Base-by-base conservation (phyloP, 345 rosid genomes). In the Theobroma cacao region DNA sequence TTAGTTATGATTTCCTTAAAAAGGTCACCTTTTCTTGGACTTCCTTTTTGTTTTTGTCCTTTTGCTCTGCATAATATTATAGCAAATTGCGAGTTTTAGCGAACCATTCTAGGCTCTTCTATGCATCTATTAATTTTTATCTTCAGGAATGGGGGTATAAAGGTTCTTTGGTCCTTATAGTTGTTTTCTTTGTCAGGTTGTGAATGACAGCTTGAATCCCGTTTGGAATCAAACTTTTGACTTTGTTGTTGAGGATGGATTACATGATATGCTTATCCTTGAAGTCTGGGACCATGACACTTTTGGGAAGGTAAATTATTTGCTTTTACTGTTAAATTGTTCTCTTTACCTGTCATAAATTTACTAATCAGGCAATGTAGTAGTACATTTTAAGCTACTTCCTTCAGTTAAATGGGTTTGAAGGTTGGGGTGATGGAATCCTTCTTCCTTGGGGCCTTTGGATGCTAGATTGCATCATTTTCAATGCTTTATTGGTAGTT, bases 141-240 rank as follows among this genome's bases (percentile, higher is more conserved):
- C 0, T 0, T 75, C 41, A 17, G 20, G 41, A 47, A 31, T 30
- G 14, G 14, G 73, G 18, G 40, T 36, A 18, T 47, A 70, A 48
- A 18, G 59, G 30, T 60, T 75, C 26, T 22, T 75, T 61, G 61
- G 73, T 64, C 38, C 59, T 76, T 53, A 53, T 40, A 34, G 0
- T 69, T 30, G 60, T 70, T 72, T 78, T 77, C 45, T 75, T 69
- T 72, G 72, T 74, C 87, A 97, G 98, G 99, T 97, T 41, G 97
- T 94, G 78, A 91, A 94, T 79, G 90, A 97, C 77, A 82, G 91
- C 86, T 84, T 94, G 82, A 91, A 94, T 88, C 99, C 99, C 0
- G 93, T 91, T 45, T 97, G 99, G 99, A 91, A 94, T 82, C 99
- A 97, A 84, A 94, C 98, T 47, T 97, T 94, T 83, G 99, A 97